These are phyloP conservation scores for Tulasnella calospora DNA, from an alignment of 768 basidiomycete genomes.

Conservation along the genomic window DNA sequence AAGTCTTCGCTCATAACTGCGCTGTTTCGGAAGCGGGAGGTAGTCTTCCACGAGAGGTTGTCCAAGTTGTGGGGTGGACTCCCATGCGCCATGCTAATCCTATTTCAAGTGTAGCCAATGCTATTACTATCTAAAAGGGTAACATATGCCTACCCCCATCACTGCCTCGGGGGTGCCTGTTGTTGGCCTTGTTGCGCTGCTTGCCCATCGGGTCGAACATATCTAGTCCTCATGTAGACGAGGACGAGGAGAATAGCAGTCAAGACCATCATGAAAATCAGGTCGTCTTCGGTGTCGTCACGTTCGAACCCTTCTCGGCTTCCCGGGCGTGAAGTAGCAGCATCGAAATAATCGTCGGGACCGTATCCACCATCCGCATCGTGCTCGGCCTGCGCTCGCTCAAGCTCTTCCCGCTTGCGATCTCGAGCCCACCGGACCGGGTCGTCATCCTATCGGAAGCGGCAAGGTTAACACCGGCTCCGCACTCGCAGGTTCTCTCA, in stretches of 20 bases:
- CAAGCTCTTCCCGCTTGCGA: slow-evolving; percentile 38
- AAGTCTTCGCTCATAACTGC: neutral
- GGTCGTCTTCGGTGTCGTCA: slow-evolving; percentile 23
- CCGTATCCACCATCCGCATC: slow-evolving; percentile 27
- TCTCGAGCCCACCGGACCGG: slow-evolving; percentile 51
- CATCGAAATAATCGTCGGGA: slow-evolving; percentile 26
- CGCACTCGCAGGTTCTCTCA: slow-evolving; percentile 39
- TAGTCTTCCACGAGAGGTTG: neutral
- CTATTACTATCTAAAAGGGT: neutral
- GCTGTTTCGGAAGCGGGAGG: neutral
- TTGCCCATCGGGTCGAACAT: neutral
- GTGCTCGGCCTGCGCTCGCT: slow-evolving; percentile 26
- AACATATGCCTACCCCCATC: neutral
- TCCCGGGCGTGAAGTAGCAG: slow-evolving; percentile 21
- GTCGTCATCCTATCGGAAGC: slow-evolving; percentile 31
- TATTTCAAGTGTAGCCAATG: neutral
- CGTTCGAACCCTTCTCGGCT: slow-evolving; percentile 20
- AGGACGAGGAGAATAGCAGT: slow-evolving; percentile 11
- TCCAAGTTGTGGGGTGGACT: neutral
- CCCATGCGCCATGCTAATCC: neutral
- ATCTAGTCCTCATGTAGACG: slow-evolving; percentile 22
- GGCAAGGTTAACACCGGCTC: neutral
- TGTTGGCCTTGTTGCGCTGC: neutral
- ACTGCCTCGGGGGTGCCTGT: neutral
- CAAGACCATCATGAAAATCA: slow-evolving; percentile 25